Evolutionary conservation across 306 rosid genomes (phyloP).

Genomic region (Pterocarpus macrocarpus): DNA sequence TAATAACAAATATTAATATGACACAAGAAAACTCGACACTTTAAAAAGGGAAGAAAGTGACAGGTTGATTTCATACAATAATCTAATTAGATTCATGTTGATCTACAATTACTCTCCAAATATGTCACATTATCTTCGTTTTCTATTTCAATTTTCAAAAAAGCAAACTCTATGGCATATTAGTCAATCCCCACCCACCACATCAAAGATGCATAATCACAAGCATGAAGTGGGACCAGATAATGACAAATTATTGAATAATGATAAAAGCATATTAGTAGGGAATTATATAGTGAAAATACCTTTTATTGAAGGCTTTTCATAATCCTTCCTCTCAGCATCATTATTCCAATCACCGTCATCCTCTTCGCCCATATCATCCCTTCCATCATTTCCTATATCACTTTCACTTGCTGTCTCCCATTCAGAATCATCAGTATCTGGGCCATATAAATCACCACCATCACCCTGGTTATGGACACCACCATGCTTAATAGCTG

Average conservation of each 20-base stretch:
- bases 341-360: slow-evolving; percentile 86
- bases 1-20: slow-evolving; percentile 9
- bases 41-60: neutral
- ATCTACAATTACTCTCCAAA: slow-evolving; percentile 26
- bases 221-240: slow-evolving; percentile 32
- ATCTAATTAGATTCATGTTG: slow-evolving; percentile 31
- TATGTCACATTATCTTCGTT: neutral
- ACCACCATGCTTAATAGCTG: slow-evolving; percentile 92
- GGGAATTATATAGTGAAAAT: slow-evolving; percentile 31
- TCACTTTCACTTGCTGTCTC: slow-evolving; percentile 99
- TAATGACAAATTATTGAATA: neutral
- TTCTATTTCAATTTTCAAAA: slow-evolving; percentile 1
- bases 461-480: slow-evolving; percentile 90
- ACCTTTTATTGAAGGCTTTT: slow-evolving; percentile 84
- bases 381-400: slow-evolving; percentile 89
- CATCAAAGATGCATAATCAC: slow-evolving; percentile 27
- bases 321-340: slow-evolving; percentile 78
- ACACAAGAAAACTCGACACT: neutral
- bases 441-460: slow-evolving; percentile 84
- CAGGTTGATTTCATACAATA: neutral
- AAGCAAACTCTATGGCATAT: slow-evolving; percentile 20
- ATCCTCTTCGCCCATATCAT: slow-evolving; percentile 80
- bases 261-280: slow-evolving; percentile 26
- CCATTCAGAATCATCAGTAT: slow-evolving; percentile 97
- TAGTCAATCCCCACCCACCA: slow-evolving; percentile 18